A percentile compares a stretch with the other conserved stretches of the same genome.
These are phyloP conservation scores for Penicillium sp. DNA, from an alignment of 2,329 filamentous ascomycete species.

Conservation along the genomic window DNA sequence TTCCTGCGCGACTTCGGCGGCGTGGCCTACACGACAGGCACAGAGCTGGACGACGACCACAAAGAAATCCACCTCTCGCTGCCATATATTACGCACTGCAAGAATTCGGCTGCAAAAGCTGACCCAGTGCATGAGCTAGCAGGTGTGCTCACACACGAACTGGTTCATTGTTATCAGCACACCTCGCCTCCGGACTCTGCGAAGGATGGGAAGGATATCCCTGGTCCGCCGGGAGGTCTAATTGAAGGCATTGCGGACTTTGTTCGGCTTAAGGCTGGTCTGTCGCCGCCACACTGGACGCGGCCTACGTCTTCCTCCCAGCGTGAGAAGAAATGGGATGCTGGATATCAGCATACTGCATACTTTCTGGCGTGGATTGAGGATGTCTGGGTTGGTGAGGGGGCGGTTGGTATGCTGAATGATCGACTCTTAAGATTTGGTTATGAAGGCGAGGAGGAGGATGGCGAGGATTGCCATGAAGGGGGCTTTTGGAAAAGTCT, in stretches of 20 bases:
- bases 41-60: conserved; percentile 79
- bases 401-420: conserved; percentile 67
- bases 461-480: conserved; percentile 8
- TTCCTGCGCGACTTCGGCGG: conserved; percentile 79
- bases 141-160: conserved; percentile 87
- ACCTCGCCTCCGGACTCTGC: conserved; percentile 62
- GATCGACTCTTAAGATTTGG: conserved; percentile 45
- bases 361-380: conserved; percentile 92
- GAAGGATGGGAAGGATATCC: conserved; percentile 22
- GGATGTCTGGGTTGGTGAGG: conserved; percentile 67
- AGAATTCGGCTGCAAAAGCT: conserved; percentile 26
- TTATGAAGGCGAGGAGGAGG: conserved; percentile 36
- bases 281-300: conserved; percentile 86
- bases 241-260: conserved; percentile 94
- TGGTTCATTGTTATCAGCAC: conserved; percentile 94
- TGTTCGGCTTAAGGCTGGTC: conserved; percentile 75
- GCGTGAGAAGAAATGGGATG: conserved; percentile 73
- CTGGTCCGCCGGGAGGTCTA: conserved; percentile 69
- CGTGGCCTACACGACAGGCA: conserved; percentile 86
- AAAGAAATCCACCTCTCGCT: conserved; percentile 92
- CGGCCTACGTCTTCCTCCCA: conserved; percentile 54
- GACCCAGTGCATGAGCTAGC: conserved; percentile 66
- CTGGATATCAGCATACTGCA: conserved; percentile 86
- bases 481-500: conserved; percentile 53
- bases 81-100: conserved; percentile 65